Evolutionary conservation across 345 rosid genomes (phyloP).

Genomic region (Acer negundo): DNA sequence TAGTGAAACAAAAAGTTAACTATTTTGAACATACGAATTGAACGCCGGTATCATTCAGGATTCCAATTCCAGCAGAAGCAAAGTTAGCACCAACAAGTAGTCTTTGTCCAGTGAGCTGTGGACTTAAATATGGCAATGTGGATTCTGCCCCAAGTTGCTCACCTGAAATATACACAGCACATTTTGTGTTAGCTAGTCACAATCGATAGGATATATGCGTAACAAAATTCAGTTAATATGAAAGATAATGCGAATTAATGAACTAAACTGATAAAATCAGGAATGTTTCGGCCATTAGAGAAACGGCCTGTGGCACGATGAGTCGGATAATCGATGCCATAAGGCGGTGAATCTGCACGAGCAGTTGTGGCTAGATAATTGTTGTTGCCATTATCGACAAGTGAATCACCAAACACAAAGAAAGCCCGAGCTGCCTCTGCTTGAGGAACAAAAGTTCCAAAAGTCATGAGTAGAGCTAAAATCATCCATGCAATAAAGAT

Average conservation of each 20-base stretch:
- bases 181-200: neutral
- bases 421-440: constrained; percentile 49
- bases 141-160: constrained; percentile 62
- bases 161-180: constrained; percentile 39
- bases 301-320: constrained; percentile 77
- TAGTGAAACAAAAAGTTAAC: neutral
- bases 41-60: constrained; percentile 86
- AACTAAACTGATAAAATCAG: constrained; percentile 73
- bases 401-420: constrained; percentile 72
- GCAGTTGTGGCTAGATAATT: constrained; percentile 77
- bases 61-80: constrained; percentile 95
- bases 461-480: constrained; percentile 13
- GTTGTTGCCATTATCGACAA: constrained; percentile 80
- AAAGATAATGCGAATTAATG: neutral
- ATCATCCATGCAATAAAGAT: neutral
- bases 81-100: constrained; percentile 87
- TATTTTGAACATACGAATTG: constrained; percentile 66
- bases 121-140: constrained; percentile 79
- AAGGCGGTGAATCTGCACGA: constrained; percentile 74
- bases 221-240: neutral
- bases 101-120: constrained; percentile 54
- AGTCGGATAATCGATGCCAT: constrained; percentile 82
- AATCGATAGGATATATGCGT: neutral
- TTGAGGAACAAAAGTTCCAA: constrained; percentile 27
- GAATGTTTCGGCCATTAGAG: constrained; percentile 86